phyloP scores from a whole-genome alignment of 2,329 filamentous ascomycete genomes.

The Ophiocordyceps unilateralis region DNA sequence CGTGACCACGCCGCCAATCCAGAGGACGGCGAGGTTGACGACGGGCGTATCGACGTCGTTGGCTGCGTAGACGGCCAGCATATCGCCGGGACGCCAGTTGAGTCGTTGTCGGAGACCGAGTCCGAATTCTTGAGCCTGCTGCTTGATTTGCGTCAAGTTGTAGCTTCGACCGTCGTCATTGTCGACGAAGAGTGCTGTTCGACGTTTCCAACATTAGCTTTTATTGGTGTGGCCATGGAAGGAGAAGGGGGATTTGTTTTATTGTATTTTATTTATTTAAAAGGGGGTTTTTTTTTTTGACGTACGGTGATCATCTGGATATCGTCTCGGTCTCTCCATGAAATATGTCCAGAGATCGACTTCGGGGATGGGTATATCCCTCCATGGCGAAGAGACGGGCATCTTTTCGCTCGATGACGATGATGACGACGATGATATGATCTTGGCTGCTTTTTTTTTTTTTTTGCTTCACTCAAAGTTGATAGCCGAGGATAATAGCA shows the following conservation, averaged over 20 bases:
- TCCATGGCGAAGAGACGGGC: slow-evolving; percentile 53
- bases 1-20: slow-evolving; percentile 68
- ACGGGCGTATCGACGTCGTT: slow-evolving; percentile 74
- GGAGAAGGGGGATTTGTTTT: too few species aligned
- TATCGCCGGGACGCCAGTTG: slow-evolving; percentile 70
- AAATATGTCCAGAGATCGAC: slow-evolving; percentile 65
- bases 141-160: slow-evolving; percentile 51
- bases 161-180: slow-evolving; percentile 47
- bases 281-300: too few species aligned
- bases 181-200: slow-evolving; percentile 62
- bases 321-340: slow-evolving; percentile 54
- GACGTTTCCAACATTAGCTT: too few species aligned
- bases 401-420: slow-evolving; percentile 32
- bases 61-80: slow-evolving; percentile 66
- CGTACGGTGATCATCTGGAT: slow-evolving; percentile 56
- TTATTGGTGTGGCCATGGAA: too few species aligned
- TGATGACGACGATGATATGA: too few species aligned
- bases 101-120: slow-evolving; percentile 57
- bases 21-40: slow-evolving; percentile 61
- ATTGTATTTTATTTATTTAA: too few species aligned
- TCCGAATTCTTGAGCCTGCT: slow-evolving; percentile 57
- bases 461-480: too few species aligned
- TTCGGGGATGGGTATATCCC: slow-evolving; percentile 50
- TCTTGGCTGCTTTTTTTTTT: too few species aligned
- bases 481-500: too few species aligned